phyloP scores from a whole-genome alignment of 2,329 filamentous ascomycete species.

The Epichloe elymi region DNA sequence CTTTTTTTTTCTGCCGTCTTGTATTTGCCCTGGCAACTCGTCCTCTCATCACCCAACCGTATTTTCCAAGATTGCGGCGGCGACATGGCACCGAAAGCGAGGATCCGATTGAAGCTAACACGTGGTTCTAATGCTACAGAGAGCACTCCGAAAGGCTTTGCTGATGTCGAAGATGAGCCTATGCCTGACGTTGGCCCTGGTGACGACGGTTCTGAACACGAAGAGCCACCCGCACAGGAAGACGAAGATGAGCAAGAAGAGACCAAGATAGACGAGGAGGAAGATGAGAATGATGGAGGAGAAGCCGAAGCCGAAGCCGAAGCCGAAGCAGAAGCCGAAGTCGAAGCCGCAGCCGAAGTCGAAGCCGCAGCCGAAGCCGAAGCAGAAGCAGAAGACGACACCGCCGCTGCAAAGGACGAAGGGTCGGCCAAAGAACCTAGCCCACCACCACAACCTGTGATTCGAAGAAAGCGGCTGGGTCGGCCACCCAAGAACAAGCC shows the following conservation, averaged over 20 bases:
- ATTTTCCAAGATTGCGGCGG: background rate
- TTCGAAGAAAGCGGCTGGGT: slow-evolving; percentile 68
- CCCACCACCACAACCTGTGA: slow-evolving; percentile 45
- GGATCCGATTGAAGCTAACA: slow-evolving; percentile 22
- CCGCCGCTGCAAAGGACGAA: slow-evolving; percentile 20
- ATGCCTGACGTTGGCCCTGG: slow-evolving; percentile 21
- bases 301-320: slow-evolving; percentile 8
- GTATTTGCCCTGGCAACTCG: background rate
- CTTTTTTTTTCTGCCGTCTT: background rate
- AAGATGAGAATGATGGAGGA: slow-evolving; percentile 33
- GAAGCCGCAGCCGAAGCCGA: slow-evolving; percentile 9
- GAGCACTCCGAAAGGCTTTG: slow-evolving; percentile 29
- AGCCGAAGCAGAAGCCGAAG: slow-evolving; percentile 15
- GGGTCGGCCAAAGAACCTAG: slow-evolving; percentile 38
- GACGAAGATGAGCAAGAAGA: slow-evolving; percentile 21
- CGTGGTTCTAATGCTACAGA: slow-evolving; percentile 20
- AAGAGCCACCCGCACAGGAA: slow-evolving; percentile 16
- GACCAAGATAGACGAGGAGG: slow-evolving; percentile 24
- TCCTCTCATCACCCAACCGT: background rate
- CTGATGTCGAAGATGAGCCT: slow-evolving; percentile 26
- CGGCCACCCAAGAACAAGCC: slow-evolving; percentile 76
- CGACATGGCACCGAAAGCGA: slow-evolving; percentile 16
- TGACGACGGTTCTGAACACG: slow-evolving; percentile 8
- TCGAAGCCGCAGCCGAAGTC: slow-evolving; percentile 8
- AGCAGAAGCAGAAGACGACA: slow-evolving; percentile 17